These are phyloP conservation scores for Penicillium sp. DNA, from an alignment of 2,329 filamentous ascomycete genomes.

Conservation along the genomic window DNA sequence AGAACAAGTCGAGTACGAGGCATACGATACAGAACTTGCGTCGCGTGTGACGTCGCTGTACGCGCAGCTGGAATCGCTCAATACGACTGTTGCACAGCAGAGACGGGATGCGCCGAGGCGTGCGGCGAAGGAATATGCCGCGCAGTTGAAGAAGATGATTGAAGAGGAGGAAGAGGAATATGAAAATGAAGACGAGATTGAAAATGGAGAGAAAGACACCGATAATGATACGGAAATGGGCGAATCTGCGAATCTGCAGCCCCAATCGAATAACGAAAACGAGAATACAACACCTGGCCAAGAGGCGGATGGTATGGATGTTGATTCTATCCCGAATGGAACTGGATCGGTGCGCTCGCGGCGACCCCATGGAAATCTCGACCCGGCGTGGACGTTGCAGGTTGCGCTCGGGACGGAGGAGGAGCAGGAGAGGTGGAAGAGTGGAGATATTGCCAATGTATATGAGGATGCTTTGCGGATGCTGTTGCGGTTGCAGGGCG, in stretches of 20 bases:
- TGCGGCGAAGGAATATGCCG: slow-evolving; percentile 43
- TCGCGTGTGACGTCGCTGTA: slow-evolving; percentile 47
- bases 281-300: background rate
- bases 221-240: slow-evolving; percentile 33
- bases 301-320: slow-evolving; percentile 29
- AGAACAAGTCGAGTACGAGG: slow-evolving; percentile 50
- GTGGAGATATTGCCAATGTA: slow-evolving; percentile 44
- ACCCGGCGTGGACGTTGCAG: slow-evolving; percentile 34
- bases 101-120: slow-evolving; percentile 45
- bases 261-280: background rate
- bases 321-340: slow-evolving; percentile 25
- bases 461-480: slow-evolving; percentile 44
- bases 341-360: background rate
- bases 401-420: slow-evolving; percentile 34
- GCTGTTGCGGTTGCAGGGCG: slow-evolving; percentile 41
- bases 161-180: slow-evolving; percentile 46
- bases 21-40: slow-evolving; percentile 47
- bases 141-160: slow-evolving; percentile 37
- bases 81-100: slow-evolving; percentile 48
- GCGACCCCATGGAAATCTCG: background rate
- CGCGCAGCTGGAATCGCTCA: slow-evolving; percentile 49
- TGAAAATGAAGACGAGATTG: slow-evolving; percentile 59
- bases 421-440: slow-evolving; percentile 41
- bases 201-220: slow-evolving; percentile 39
- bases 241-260: slow-evolving; percentile 12